Conservation (phyloP, 768 basidiomycete genomes). For the Lactarius quietus region DNA sequence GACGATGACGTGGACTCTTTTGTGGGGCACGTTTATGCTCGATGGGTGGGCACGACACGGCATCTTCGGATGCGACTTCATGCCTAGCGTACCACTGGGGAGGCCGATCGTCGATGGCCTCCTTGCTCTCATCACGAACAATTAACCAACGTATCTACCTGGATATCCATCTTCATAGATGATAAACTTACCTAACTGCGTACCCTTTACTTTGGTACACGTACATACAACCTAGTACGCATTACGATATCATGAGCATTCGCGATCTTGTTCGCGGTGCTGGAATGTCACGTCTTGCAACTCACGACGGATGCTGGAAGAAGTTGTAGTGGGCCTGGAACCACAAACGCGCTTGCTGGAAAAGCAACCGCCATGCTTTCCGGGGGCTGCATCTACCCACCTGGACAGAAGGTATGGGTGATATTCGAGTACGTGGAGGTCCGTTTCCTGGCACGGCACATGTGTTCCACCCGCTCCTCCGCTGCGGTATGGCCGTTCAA, state of each 20-base stretch:
- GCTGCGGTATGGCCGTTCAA: neutral
- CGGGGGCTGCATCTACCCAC: neutral
- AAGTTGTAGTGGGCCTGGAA: neutral
- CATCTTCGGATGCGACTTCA: neutral
- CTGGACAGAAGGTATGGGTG: neutral
- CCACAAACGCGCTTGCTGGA: neutral
- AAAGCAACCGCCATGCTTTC: neutral
- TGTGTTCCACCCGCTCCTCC: too few relatives aligned
- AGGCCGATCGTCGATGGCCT: neutral
- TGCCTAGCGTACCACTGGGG: neutral
- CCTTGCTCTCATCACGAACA: neutral
- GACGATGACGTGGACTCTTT: neutral
- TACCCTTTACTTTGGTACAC: neutral
- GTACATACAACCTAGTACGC: neutral
- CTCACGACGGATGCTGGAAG: neutral
- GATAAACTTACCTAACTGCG: neutral
- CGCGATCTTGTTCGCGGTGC: neutral
- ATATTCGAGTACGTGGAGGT: neutral
- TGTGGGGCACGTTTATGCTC: neutral
- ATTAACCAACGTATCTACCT: neutral
- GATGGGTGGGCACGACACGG: neutral
- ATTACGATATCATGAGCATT: neutral
- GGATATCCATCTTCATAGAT: neutral
- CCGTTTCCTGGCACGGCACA: neutral
- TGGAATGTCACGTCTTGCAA: neutral